A percentile compares a stretch with the other conserved stretches of the same genome.
Conservation (phyloP, 179 eudicot species). For the Beta corolliflora region DNA sequence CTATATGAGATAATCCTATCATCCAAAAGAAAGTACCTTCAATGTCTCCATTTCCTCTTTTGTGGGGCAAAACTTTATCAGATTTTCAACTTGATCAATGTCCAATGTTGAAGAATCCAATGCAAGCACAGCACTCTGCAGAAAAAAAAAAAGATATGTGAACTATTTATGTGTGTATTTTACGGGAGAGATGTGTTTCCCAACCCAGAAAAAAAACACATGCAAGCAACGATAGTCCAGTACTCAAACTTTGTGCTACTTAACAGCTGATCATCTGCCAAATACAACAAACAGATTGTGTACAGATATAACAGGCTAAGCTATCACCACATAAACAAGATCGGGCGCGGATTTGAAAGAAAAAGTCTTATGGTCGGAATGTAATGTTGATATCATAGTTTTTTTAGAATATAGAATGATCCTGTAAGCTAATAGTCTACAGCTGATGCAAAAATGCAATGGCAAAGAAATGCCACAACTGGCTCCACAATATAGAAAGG, state of each 20-base stretch:
- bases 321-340: background rate
- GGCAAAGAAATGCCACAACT: background rate
- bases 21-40: conserved; percentile 49
- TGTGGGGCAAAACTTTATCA: conserved; percentile 92
- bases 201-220: background rate
- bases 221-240: background rate
- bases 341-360: background rate
- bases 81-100: conserved; percentile 95
- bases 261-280: background rate
- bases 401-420: background rate
- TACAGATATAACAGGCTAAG: background rate
- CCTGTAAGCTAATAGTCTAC: background rate
- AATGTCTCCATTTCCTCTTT: conserved; percentile 94
- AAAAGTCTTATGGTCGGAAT: background rate
- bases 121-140: conserved; percentile 81
- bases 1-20: conserved; percentile 7
- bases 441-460: background rate
- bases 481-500: background rate
- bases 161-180: no score
- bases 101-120: conserved; percentile 82
- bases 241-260: background rate
- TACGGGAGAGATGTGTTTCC: background rate
- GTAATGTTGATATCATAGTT: background rate
- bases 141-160: background rate
- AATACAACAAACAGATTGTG: background rate